Evolutionary conservation across 805 yeast genomes (phyloP).

Genomic region (Wickerhamomyces pijperi): DNA sequence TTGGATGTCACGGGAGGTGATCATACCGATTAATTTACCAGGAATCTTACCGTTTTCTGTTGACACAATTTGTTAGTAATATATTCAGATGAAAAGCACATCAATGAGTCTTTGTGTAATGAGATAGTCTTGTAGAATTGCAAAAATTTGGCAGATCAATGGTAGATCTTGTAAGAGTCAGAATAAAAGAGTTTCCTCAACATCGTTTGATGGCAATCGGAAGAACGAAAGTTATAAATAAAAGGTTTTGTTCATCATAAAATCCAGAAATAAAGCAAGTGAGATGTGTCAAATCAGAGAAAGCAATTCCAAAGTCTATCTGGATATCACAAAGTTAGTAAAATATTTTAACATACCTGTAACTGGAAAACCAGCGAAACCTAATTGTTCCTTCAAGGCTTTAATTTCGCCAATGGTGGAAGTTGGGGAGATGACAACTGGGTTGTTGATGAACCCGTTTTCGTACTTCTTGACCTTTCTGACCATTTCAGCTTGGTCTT

Average conservation of each 20-base stretch:
- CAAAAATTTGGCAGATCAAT: neutral
- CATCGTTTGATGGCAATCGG: slow-evolving; percentile 96
- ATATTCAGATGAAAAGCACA: no score
- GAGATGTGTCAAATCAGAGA: no score
- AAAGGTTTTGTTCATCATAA: slow-evolving; percentile 41
- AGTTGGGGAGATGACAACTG: slow-evolving; percentile 71
- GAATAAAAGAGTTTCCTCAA: slow-evolving; percentile 58
- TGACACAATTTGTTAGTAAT: slow-evolving; percentile 10
- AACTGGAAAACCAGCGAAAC: slow-evolving; percentile 97
- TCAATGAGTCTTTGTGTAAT: no score
- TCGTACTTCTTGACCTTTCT: slow-evolving; percentile 92
- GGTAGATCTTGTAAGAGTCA: neutral
- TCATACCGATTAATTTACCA: slow-evolving; percentile 87
- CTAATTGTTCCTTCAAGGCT: slow-evolving; percentile 56
- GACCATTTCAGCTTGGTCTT: slow-evolving; percentile 98
- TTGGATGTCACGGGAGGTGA: slow-evolving; percentile 95
- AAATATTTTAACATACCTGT: slow-evolving; percentile 97
- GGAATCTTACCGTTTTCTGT: slow-evolving; percentile 77
- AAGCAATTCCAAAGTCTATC: neutral
- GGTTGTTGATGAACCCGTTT: slow-evolving; percentile 94
- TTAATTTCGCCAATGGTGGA: slow-evolving; percentile 75
- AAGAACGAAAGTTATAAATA: slow-evolving; percentile 96
- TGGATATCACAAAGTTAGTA: no score
- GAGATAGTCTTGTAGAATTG: neutral
- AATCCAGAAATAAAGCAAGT: slow-evolving; percentile 2